Evolutionary conservation across 2,329 filamentous ascomycete species (phyloP), one percentile per base, ranked within the genome.

Genomic region (Fusarium nelsonii): DNA sequence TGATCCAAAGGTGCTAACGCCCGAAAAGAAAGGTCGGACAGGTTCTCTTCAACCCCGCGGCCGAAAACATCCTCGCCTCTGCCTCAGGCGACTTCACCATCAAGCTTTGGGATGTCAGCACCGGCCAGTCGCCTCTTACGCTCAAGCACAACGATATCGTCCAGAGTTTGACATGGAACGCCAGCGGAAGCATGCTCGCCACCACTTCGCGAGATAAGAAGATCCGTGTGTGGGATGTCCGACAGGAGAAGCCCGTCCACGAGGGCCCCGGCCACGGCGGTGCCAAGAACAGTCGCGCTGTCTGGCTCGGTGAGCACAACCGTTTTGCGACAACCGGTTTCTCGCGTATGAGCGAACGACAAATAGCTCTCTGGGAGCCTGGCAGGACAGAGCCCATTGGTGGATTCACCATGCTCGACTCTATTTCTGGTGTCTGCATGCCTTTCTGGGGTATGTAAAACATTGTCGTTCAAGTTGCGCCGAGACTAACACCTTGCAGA

Each of bases 161-260:
- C 39, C 96, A 98, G 81, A 97, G 93, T 67, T 85, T 98, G 75
- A 97, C 95, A 32, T 99, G 95, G 95, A 97, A 92, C 81, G 93
- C 94, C 69, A 91, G 92, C 73, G 96, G 96, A 63, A 90, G 90
- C 58, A 86, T 96, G 78, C 83, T 99, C 63, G 94, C 92, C 49
- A 98, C 96, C 9, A 98, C 96, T 10, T 97, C 94, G 65, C 89
- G 96, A 76, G 96, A 99, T 87, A 99, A 99, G 90, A 97, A 97
- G 84, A 87, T 99, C 69, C 91, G 96, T 65, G 90, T 98, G 68
- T 99, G 96, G 96, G 96, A 99, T 85, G 93, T 95, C 62, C 91
- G 96, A 77, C 94, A 97, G 84, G 92, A 98, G 82, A 91, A 88
- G 80, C 88, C 94, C 15, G 92, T 91, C 7, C 92, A 97, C 76